Base-by-base conservation (phyloP, 345 rosid species). In the Mercurialis annua region DNA sequence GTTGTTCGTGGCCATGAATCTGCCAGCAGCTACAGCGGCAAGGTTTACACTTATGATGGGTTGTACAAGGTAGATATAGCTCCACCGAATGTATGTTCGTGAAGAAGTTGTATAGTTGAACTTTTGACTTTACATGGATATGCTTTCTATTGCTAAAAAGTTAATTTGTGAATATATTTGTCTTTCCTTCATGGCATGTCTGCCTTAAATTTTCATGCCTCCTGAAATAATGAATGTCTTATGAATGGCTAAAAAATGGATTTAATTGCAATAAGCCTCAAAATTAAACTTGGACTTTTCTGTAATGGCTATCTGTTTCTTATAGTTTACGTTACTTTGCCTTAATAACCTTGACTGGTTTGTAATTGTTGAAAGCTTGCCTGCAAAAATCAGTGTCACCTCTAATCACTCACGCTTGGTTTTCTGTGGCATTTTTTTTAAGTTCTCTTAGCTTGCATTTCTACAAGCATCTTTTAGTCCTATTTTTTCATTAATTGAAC, bases 21-120 rank as follows among this genome's bases (percentile, higher is more conserved):
- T 65, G 29, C 36, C 14, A 84, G 78, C 70, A 91, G 98, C 81
- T 91, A 89, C 72, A 58, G 80, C 71, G 85, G 87, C 65, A 89
- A 64, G 72, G 78, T 89, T 56, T 94, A 89, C 73, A 87, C 97
- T 15, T 94, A 94, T 53, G 99, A 94, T 81, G 99, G 99, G 43
- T 76, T 94, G 76, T 94, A 94, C 80, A 74, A 83, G 96, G 99
- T 91, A 73, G 47, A 57, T 21, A 27, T 36, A 23, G 5, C 6
- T 59, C 2, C 64, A 48, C 7, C 23, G 23, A 33, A 36, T 38
- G 29, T 11, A 20, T 51, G 24, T 27, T 16, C 46, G 29, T 36
- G 12, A 23, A 53, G 17, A 15, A 15, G 14, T 16, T 12, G 27
- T 26, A 16, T 9, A 23, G 11, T 26, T 27, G 36, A 62, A 60